Evolutionary conservation across 306 rosid species (phyloP).

Genomic region (Canavalia ensiformis): DNA sequence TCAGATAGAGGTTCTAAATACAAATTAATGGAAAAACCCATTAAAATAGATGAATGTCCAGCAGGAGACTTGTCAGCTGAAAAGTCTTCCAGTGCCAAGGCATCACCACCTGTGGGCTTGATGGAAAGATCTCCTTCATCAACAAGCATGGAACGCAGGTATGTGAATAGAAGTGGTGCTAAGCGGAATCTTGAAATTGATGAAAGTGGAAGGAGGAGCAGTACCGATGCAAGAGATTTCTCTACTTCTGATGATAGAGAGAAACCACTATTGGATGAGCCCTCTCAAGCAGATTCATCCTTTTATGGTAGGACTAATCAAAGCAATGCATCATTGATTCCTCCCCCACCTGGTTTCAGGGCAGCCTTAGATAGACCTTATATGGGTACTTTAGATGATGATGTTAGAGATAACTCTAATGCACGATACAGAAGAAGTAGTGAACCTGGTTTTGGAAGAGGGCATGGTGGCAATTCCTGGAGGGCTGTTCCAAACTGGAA

Average conservation of each 20-base stretch:
- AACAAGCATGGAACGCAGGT: constrained; percentile 78
- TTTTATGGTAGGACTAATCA: constrained; percentile 72
- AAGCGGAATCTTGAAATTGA: constrained; percentile 79
- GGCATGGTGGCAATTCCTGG: constrained; percentile 90
- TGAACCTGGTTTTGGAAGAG: constrained; percentile 84
- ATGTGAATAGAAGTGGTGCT: constrained; percentile 62
- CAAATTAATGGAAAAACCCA: constrained; percentile 70
- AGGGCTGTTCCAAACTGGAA: constrained; percentile 93
- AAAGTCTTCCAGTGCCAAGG: constrained; percentile 84
- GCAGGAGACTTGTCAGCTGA: constrained; percentile 75
- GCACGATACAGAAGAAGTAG: constrained; percentile 77
- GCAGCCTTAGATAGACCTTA: constrained; percentile 85
- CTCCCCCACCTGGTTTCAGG: constrained; percentile 76
- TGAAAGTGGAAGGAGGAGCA: constrained; percentile 80
- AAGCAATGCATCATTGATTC: constrained; percentile 63
- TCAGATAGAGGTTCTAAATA: constrained; percentile 76
- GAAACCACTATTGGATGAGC: constrained; percentile 70
- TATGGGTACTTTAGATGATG: constrained; percentile 81
- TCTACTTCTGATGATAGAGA: constrained; percentile 78
- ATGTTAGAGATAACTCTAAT: constrained; percentile 79
- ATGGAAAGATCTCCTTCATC: constrained; percentile 83
- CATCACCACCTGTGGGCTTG: constrained; percentile 79
- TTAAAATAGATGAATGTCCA: constrained; percentile 71
- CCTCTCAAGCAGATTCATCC: constrained; percentile 73
- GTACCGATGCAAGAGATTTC: constrained; percentile 74